These are phyloP conservation scores for Remersonia thermophila DNA, from an alignment of 2,329 filamentous ascomycete species.

Conservation along the genomic window DNA sequence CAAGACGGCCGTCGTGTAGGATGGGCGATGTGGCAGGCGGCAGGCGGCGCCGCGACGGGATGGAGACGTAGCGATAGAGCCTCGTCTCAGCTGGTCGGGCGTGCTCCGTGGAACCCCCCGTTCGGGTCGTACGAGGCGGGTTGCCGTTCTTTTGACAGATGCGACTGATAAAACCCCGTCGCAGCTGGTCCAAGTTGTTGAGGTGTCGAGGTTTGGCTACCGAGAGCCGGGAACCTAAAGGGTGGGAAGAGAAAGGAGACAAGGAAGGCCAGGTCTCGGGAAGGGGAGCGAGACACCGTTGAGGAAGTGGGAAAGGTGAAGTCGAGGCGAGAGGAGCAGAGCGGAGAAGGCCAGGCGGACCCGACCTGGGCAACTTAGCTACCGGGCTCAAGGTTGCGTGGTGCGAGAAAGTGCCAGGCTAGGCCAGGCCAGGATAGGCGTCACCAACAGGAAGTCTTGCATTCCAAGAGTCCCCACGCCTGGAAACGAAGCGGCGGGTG, in stretches of 20 bases:
- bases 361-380: slow-evolving; percentile 5
- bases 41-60: too few relatives aligned
- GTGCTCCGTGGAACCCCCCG: too few relatives aligned
- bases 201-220: neutral
- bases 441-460: slow-evolving; percentile 7
- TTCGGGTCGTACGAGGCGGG: too few relatives aligned
- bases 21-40: too few relatives aligned
- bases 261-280: neutral
- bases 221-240: neutral
- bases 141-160: too few relatives aligned
- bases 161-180: too few relatives aligned
- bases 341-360: too few relatives aligned
- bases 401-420: slow-evolving; percentile 10
- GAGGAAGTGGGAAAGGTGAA: slow-evolving; percentile 8
- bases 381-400: too few relatives aligned
- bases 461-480: slow-evolving; percentile 10
- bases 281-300: slow-evolving; percentile 1
- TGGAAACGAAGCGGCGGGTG: slow-evolving; percentile 17
- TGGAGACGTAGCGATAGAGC: too few relatives aligned
- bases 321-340: slow-evolving; percentile 10
- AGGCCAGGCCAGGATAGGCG: slow-evolving; percentile 11
- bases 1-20: too few relatives aligned
- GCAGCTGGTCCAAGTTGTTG: too few relatives aligned
- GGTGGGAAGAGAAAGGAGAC: neutral
- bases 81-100: too few relatives aligned